phyloP scores from a whole-genome alignment of 2,329 filamentous ascomycete genomes.

The Microcyclospora tardicrescens region DNA sequence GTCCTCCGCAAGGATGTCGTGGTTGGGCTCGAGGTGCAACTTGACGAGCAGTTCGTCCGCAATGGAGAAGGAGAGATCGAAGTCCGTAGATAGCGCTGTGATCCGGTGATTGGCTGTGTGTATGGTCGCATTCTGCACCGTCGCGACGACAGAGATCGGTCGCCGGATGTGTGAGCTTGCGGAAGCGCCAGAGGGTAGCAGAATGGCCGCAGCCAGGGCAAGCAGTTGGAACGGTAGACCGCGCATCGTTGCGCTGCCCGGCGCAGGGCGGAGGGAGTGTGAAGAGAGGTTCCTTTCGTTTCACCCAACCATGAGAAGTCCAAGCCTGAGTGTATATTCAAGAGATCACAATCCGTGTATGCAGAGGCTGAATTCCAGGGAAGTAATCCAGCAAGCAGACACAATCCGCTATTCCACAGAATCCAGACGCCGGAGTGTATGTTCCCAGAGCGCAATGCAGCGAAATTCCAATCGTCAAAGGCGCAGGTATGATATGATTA shows the following conservation, averaged over 20 bases:
- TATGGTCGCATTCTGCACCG: constrained; percentile 62
- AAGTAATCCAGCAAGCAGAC: too few relatives aligned
- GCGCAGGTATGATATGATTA: too few relatives aligned
- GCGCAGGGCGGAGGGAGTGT: too few relatives aligned
- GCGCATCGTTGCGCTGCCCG: neutral
- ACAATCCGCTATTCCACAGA: too few relatives aligned
- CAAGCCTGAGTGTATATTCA: too few relatives aligned
- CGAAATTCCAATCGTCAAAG: too few relatives aligned
- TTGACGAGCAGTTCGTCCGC: constrained; percentile 56
- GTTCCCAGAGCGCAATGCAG: too few relatives aligned
- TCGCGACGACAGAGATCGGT: constrained; percentile 60
- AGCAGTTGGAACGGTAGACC: constrained; percentile 4
- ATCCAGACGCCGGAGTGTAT: too few relatives aligned
- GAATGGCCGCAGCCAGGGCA: neutral
- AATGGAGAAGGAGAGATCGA: constrained; percentile 72
- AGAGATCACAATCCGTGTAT: too few relatives aligned
- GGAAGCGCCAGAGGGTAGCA: constrained; percentile 11
- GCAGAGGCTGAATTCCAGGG: too few relatives aligned
- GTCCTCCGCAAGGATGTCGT: constrained; percentile 71
- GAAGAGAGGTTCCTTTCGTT: too few relatives aligned
- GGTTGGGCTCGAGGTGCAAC: constrained; percentile 73
- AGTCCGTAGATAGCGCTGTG: constrained; percentile 59
- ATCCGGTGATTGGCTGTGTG: constrained; percentile 67
- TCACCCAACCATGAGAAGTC: too few relatives aligned
- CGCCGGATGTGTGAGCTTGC: constrained; percentile 54